A percentile compares a stretch with the other conserved stretches of the same genome.
Evolutionary conservation across 352 stramenopile genomes (phyloP).

Genomic region (Sclerospora graminicola): DNA sequence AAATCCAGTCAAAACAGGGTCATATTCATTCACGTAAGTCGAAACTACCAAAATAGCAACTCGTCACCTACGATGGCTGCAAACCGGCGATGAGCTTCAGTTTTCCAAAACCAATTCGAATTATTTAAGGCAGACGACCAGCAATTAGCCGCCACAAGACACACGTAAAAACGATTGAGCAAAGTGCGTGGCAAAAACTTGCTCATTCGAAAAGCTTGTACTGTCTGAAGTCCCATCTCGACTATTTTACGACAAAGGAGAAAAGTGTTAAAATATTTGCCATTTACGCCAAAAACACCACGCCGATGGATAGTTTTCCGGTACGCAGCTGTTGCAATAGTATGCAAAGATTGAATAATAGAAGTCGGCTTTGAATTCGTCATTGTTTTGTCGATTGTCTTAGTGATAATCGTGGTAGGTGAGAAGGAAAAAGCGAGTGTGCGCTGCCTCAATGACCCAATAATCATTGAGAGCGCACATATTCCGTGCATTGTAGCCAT

Average conservation of each 20-base stretch:
- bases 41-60: neutral
- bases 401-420: neutral
- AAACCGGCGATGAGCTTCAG: conserved; percentile 1
- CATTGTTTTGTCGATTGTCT: neutral
- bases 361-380: neutral
- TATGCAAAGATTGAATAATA: no score
- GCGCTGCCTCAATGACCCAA: neutral
- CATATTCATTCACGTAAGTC: neutral
- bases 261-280: neutral
- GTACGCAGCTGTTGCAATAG: neutral
- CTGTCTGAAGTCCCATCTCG: neutral
- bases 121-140: neutral
- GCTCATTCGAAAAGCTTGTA: conserved; percentile 2
- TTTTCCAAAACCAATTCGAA: neutral
- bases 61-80: conserved; percentile 1
- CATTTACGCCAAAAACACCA: neutral
- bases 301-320: neutral
- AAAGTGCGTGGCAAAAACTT: neutral
- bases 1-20: neutral
- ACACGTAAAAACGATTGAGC: conserved; percentile 2
- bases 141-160: neutral
- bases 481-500: no score
- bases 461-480: no score
- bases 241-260: neutral
- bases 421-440: neutral